Evolutionary conservation across 768 basidiomycete genomes (phyloP).

Genomic region (Lactarius pseudohatsudake): DNA sequence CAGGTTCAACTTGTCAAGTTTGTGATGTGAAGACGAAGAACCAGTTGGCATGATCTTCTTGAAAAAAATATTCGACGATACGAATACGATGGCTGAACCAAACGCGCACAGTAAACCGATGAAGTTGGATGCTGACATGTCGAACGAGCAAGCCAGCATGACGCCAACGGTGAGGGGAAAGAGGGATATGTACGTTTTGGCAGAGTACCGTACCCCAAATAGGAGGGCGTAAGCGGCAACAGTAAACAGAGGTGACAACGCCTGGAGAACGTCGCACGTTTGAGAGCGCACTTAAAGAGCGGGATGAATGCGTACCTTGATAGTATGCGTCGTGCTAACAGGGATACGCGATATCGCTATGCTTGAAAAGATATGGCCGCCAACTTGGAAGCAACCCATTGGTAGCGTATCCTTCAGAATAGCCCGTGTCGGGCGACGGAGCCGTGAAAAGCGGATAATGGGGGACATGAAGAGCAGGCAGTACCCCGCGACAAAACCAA

Average conservation of each 20-base stretch:
- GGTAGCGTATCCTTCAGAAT: constrained; percentile 82
- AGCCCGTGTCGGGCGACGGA: constrained; percentile 68
- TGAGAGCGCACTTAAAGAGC: constrained; percentile 3
- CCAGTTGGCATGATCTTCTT: constrained; percentile 91
- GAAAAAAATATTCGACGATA: constrained; percentile 98
- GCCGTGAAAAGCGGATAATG: constrained; percentile 57
- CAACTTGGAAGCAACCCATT: constrained; percentile 98
- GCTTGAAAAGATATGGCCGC: constrained; percentile 96
- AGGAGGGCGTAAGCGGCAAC: constrained; percentile 93
- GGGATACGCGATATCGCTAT: constrained; percentile 96
- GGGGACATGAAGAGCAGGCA: constrained; percentile 86
- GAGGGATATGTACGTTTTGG: constrained; percentile 87
- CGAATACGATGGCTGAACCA: constrained; percentile 95
- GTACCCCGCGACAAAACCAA: constrained; percentile 88
- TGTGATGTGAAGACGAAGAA: constrained; percentile 51
- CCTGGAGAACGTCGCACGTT: constrained; percentile 47
- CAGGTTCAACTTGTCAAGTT: constrained; percentile 96
- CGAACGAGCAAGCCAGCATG: constrained; percentile 96
- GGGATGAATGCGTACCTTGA: constrained; percentile 67
- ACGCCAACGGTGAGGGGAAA: constrained; percentile 95
- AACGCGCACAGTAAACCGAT: constrained; percentile 93
- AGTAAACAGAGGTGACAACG: constrained; percentile 94
- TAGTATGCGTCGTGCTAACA: constrained; percentile 97
- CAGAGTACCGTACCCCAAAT: constrained; percentile 91
- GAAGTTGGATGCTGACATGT: constrained; percentile 82